phyloP scores from a whole-genome alignment of 257 asterid genomes.

The Ilex asprella region DNA sequence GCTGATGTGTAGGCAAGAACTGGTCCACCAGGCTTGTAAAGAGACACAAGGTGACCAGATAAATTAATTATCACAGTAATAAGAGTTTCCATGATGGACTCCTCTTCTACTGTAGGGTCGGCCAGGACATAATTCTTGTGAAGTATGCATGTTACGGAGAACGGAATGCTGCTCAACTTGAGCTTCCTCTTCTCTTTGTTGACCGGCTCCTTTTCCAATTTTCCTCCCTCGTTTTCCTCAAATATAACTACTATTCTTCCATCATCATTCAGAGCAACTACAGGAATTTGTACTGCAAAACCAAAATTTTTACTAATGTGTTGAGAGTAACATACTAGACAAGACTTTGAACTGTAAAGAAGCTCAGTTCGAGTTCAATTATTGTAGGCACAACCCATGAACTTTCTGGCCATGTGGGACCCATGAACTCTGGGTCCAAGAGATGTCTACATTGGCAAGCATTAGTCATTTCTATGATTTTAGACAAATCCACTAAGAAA shows the following conservation, averaged over 20 bases:
- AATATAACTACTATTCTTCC: slow-evolving; percentile 72
- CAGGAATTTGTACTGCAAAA: slow-evolving; percentile 78
- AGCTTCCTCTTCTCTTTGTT: slow-evolving; percentile 77
- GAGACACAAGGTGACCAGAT: slow-evolving; percentile 67
- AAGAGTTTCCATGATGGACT: slow-evolving; percentile 77
- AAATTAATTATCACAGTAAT: slow-evolving; percentile 76
- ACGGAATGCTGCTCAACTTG: slow-evolving; percentile 40
- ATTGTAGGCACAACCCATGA: no score
- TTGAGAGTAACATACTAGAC: not conserved
- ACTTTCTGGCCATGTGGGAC: no score
- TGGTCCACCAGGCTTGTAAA: slow-evolving; percentile 87
- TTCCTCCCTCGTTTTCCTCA: slow-evolving; percentile 43
- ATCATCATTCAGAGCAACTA: slow-evolving; percentile 69
- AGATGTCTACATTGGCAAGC: no score
- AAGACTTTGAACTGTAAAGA: not conserved
- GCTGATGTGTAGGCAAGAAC: slow-evolving; percentile 58
- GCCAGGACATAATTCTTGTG: slow-evolving; percentile 88
- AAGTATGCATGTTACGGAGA: slow-evolving; percentile 75
- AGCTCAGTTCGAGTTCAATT: no score
- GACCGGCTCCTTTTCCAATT: slow-evolving; percentile 55
- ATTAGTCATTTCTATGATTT: no score
- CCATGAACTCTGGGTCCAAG: no score
- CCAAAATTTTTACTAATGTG: slow-evolving; percentile 7
- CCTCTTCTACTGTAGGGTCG: slow-evolving; percentile 96
- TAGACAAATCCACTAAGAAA: no score